Percentiles rank a stretch among this genome's conserved stretches.
Evolutionary conservation across 2,329 filamentous ascomycete genomes (phyloP).

Genomic region (Cladosporium oxysporum): DNA sequence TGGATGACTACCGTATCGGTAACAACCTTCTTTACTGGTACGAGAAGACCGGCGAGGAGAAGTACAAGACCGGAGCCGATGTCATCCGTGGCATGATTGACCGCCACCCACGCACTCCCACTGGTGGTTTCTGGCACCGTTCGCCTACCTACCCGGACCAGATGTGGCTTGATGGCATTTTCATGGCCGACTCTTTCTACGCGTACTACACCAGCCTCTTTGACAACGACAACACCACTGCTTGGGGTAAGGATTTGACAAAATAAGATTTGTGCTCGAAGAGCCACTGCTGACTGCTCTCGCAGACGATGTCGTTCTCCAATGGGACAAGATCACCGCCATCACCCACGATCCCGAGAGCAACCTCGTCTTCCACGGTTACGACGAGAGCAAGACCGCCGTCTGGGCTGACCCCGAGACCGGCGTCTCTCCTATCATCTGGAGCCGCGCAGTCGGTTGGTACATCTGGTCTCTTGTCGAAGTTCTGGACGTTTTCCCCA

Average conservation of each 20-base stretch:
- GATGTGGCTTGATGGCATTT: slow-evolving; percentile 48
- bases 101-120: slow-evolving; percentile 32
- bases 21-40: slow-evolving; percentile 33
- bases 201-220: slow-evolving; percentile 28
- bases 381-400: slow-evolving; percentile 50
- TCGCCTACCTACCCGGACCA: slow-evolving; percentile 44
- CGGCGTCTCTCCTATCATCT: slow-evolving; percentile 55
- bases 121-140: slow-evolving; percentile 38
- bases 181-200: slow-evolving; percentile 48
- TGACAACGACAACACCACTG: slow-evolving; percentile 20
- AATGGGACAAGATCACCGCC: slow-evolving; percentile 48
- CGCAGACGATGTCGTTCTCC: slow-evolving; percentile 34
- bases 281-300: neutral
- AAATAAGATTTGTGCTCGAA: neutral
- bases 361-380: slow-evolving; percentile 54
- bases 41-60: slow-evolving; percentile 27
- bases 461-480: slow-evolving; percentile 55
- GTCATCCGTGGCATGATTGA: slow-evolving; percentile 31
- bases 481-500: slow-evolving; percentile 41
- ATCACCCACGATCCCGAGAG: slow-evolving; percentile 40
- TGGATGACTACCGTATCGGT: slow-evolving; percentile 38
- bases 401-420: slow-evolving; percentile 54
- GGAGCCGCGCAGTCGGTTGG: slow-evolving; percentile 57
- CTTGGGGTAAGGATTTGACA: slow-evolving; percentile 10
- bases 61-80: slow-evolving; percentile 27